phyloP scores from a whole-genome alignment of 1,139 yeast genomes.

The Pichia sp. region DNA sequence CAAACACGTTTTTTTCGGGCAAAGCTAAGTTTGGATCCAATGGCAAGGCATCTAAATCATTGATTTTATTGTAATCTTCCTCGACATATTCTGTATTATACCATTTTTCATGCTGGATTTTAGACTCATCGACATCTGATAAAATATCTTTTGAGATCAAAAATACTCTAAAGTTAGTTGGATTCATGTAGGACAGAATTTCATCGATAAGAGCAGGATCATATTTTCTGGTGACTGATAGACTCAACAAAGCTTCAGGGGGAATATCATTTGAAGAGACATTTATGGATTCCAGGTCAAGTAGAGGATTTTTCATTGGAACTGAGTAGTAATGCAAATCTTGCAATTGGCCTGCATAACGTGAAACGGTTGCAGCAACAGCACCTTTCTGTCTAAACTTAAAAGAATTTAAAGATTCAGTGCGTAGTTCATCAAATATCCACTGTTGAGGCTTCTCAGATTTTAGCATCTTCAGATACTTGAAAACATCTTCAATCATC shows the following conservation, averaged over 20 bases:
- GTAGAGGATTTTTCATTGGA: slow-evolving; percentile 64
- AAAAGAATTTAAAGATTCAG: slow-evolving; percentile 45
- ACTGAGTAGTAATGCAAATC: slow-evolving; percentile 36
- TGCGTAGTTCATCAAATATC: slow-evolving; percentile 48
- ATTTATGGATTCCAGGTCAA: background rate
- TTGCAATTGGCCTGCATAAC: slow-evolving; percentile 42
- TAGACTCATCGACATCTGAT: slow-evolving; percentile 29
- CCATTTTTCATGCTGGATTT: slow-evolving; percentile 58
- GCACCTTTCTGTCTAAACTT: slow-evolving; percentile 49
- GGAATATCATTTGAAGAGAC: slow-evolving; percentile 46
- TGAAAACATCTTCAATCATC: slow-evolving; percentile 57
- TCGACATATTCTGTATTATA: slow-evolving; percentile 79
- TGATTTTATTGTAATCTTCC: slow-evolving; percentile 42
- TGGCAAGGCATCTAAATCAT: slow-evolving; percentile 32
- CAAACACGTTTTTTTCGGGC: slow-evolving; percentile 71
- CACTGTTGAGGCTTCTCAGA: slow-evolving; percentile 54
- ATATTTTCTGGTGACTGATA: slow-evolving; percentile 53
- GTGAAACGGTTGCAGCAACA: slow-evolving; percentile 49
- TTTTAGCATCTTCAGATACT: slow-evolving; percentile 61
- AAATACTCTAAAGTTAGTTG: slow-evolving; percentile 57
- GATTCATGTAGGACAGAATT: slow-evolving; percentile 47
- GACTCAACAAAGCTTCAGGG: slow-evolving; percentile 51
- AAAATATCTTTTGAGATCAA: slow-evolving; percentile 50
- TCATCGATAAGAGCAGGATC: slow-evolving; percentile 50
- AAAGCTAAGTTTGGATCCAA: slow-evolving; percentile 37